phyloP scores from a whole-genome alignment of 139 green algal genomes.

The Auxenochlorella pyrenoidosa region DNA sequence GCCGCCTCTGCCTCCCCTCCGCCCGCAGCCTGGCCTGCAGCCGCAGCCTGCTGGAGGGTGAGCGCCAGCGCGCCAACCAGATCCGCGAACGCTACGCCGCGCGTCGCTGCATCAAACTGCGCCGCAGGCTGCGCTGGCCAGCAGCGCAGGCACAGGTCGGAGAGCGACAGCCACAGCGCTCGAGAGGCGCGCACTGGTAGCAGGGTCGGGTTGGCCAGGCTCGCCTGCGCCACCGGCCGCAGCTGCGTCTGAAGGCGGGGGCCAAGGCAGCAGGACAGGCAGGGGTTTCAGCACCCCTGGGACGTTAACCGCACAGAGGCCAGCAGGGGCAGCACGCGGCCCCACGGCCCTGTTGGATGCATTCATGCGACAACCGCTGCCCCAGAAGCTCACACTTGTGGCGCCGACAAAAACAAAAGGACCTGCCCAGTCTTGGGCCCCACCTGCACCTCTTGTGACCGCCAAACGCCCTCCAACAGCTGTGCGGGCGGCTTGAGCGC shows the following conservation, averaged over 20 bases:
- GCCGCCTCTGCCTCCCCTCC: not conserved
- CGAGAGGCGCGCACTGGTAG: slow-evolving; percentile 15
- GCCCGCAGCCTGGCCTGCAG: not conserved
- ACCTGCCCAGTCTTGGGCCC: not conserved
- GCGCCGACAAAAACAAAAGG: too few species aligned
- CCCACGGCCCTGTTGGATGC: not conserved
- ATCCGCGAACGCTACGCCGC: not conserved
- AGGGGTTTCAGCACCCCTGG: not conserved
- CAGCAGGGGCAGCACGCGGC: not conserved
- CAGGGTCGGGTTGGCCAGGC: not conserved
- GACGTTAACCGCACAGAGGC: not conserved
- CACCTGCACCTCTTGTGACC: slow-evolving; percentile 10
- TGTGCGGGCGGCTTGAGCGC: slow-evolving; percentile 10
- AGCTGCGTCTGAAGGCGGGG: slow-evolving; percentile 4
- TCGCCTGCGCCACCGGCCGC: not conserved
- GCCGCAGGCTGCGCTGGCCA: slow-evolving; percentile 15
- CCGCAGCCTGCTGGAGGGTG: not conserved
- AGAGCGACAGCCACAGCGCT: slow-evolving; percentile 30
- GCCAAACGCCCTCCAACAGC: slow-evolving; percentile 20
- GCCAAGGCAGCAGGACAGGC: not conserved
- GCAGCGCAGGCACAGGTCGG: slow-evolving; percentile 34
- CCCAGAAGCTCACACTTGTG: too few species aligned
- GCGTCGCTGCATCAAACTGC: not conserved
- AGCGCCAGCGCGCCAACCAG: not conserved
- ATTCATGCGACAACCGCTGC: too few species aligned